Evolutionary conservation across 306 rosid genomes (phyloP).

Genomic region (Citrullus mucosospermus): DNA sequence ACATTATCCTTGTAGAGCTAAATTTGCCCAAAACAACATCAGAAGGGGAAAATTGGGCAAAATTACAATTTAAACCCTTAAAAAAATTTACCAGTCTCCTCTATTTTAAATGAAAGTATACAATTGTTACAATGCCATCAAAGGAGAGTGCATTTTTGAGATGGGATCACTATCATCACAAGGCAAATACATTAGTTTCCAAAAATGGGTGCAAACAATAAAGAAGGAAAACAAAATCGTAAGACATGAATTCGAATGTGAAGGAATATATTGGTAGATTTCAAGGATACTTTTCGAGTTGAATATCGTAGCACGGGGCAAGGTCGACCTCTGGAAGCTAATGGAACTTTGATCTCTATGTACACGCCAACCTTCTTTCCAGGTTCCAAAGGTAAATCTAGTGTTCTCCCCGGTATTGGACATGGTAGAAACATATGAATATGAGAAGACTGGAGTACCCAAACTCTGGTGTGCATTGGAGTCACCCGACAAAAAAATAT

Average conservation of each 20-base stretch:
- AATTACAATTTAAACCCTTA: background rate
- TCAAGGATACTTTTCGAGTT: slow-evolving; percentile 22
- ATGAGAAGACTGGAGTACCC: slow-evolving; percentile 20
- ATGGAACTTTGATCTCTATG: slow-evolving; percentile 45
- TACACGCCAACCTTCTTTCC: slow-evolving; percentile 21
- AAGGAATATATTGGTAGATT: slow-evolving; percentile 19
- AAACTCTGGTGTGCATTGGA: slow-evolving; percentile 17
- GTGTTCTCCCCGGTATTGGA: background rate
- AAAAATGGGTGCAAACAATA: slow-evolving; percentile 20
- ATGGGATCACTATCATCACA: background rate
- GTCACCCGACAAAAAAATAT: slow-evolving; percentile 54
- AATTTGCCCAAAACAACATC: background rate
- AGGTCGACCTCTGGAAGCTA: slow-evolving; percentile 22
- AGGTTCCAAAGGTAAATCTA: background rate
- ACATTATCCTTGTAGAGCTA: background rate
- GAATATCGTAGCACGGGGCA: background rate
- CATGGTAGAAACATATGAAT: slow-evolving; percentile 5
- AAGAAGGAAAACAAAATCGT: background rate
- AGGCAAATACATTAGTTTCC: slow-evolving; percentile 14
- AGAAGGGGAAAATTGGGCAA: background rate
- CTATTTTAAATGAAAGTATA: background rate
- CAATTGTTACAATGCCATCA: background rate
- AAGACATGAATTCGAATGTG: slow-evolving; percentile 14
- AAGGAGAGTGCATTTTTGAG: background rate
- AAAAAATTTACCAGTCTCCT: slow-evolving; percentile 2